Evolutionary conservation across 73 alveolate genomes (phyloP).

Genomic region (Paraurostyla sp.): DNA sequence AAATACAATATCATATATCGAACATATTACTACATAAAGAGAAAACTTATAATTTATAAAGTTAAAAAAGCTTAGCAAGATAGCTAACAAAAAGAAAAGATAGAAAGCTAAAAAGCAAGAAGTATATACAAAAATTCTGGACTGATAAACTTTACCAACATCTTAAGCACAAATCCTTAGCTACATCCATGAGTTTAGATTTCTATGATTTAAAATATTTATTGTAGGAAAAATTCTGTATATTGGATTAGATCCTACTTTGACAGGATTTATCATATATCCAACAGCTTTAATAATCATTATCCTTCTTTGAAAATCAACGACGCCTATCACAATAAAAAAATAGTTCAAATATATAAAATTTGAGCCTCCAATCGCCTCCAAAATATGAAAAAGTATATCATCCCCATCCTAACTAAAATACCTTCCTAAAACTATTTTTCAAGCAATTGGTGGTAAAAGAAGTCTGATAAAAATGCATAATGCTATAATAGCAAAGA

Average conservation of each 20-base stretch:
- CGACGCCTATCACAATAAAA: not conserved
- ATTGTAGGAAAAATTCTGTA: constrained; percentile 2
- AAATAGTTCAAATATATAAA: not conserved
- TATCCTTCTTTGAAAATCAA: constrained; percentile 2
- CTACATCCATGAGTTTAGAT: not conserved
- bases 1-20: not conserved
- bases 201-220: not conserved
- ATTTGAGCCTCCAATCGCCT: not conserved
- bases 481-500: not conserved
- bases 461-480: not conserved
- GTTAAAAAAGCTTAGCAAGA: not conserved
- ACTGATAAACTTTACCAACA: not conserved
- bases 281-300: constrained; percentile 17
- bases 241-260: not conserved
- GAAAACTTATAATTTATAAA: not conserved
- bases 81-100: not conserved
- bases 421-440: not conserved
- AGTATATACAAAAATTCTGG: constrained; percentile 1
- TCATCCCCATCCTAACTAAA: not conserved
- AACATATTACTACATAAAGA: not conserved
- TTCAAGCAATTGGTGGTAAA: not conserved
- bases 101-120: not conserved
- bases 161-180: not conserved
- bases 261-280: not conserved
- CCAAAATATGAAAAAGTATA: not conserved